A percentile compares a stretch with the other conserved stretches of the same genome.
phyloP scores from a whole-genome alignment of 2,329 filamentous ascomycete species.

The Fusarium scirpi region DNA sequence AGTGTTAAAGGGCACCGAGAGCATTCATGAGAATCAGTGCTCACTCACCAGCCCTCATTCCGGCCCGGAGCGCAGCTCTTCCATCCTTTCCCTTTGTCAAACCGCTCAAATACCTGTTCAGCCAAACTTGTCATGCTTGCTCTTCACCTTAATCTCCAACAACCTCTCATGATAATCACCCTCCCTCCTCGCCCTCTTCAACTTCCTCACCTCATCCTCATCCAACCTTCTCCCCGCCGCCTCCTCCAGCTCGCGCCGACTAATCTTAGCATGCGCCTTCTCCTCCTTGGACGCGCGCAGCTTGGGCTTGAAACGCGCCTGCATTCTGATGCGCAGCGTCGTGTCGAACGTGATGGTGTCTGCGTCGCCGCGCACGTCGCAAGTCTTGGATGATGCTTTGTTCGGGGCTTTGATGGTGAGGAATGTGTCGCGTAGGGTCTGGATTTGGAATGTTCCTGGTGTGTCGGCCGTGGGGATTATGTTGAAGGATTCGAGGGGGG shows the following conservation, averaged over 20 bases:
- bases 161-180: constrained; percentile 91
- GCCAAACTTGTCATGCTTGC: constrained; percentile 87
- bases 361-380: constrained; percentile 82
- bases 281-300: constrained; percentile 84
- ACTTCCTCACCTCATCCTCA: constrained; percentile 85
- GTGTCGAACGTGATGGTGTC: constrained; percentile 75
- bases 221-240: constrained; percentile 80
- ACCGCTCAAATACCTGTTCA: constrained; percentile 32
- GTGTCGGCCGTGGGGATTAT: constrained; percentile 73
- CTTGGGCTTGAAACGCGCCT: constrained; percentile 90
- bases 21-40: neutral
- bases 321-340: constrained; percentile 87
- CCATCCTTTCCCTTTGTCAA: neutral
- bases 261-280: constrained; percentile 87
- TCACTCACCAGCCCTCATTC: neutral
- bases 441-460: constrained; percentile 78
- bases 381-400: constrained; percentile 61
- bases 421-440: constrained; percentile 79
- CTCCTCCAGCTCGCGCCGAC: constrained; percentile 84
- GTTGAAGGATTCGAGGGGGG: constrained; percentile 83
- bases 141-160: constrained; percentile 88
- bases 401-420: constrained; percentile 70
- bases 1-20: neutral
- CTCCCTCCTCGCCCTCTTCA: constrained; percentile 86
- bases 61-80: neutral